These are phyloP conservation scores for Cornus florida DNA, from an alignment of 148 eudicot species.

Conservation along the genomic window DNA sequence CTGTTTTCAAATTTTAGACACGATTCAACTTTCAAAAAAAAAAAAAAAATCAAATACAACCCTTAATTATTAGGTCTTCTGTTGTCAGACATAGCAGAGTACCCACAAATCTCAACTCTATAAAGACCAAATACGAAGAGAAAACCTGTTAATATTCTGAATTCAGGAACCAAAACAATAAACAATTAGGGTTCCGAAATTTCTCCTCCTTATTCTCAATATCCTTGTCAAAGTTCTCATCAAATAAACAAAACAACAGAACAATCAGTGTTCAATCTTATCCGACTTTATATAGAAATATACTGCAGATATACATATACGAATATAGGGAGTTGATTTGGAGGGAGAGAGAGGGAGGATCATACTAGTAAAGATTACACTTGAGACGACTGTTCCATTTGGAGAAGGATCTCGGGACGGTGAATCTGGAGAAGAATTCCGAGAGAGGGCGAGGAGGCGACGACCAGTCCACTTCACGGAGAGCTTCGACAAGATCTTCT, in stretches of 20 bases:
- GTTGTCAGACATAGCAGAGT: too few relatives aligned
- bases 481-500: constrained; percentile 81
- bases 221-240: neutral
- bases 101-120: neutral
- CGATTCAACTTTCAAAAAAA: too few relatives aligned
- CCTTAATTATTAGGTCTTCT: too few relatives aligned
- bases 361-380: constrained; percentile 91
- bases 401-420: constrained; percentile 67
- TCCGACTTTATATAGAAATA: neutral
- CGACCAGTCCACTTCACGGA: constrained; percentile 92
- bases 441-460: constrained; percentile 84
- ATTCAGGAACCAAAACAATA: neutral
- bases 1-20: too few relatives aligned
- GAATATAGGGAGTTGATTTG: neutral
- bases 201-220: neutral
- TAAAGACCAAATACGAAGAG: neutral
- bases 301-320: neutral
- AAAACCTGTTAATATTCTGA: neutral
- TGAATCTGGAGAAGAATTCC: constrained; percentile 84
- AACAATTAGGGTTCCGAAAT: neutral
- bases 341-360: neutral
- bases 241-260: neutral
- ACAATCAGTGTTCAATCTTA: neutral
- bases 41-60: too few relatives aligned
- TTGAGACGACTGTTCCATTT: constrained; percentile 92